Conservation (phyloP, 73 alveolate species). For the Urostyla sp. region DNA sequence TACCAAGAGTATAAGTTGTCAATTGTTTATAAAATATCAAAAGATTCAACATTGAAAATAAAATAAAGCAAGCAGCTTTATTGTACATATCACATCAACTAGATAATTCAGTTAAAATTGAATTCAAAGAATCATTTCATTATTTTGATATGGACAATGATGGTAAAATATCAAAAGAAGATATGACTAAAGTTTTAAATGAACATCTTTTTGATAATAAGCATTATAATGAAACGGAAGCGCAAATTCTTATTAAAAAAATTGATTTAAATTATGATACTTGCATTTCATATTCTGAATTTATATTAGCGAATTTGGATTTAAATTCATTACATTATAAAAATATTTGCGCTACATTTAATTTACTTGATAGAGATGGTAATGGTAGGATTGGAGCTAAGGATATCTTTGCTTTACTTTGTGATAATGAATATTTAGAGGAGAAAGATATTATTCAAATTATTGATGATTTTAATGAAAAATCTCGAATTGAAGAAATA, state of each 20-base stretch:
- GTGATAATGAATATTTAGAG: too few species aligned
- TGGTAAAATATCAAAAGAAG: slow-evolving; percentile 4
- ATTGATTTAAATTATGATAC: slow-evolving; percentile 37
- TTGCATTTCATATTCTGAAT: slow-evolving; percentile 34
- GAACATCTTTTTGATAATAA: neutral
- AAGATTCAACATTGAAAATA: too few species aligned
- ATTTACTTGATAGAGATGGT: slow-evolving; percentile 53
- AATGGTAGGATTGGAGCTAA: slow-evolving; percentile 54
- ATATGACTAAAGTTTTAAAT: neutral
- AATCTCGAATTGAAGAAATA: too few species aligned
- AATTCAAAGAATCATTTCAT: slow-evolving; percentile 24
- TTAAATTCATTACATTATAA: slow-evolving; percentile 18
- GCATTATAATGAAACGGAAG: slow-evolving; percentile 10
- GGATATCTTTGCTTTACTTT: too few species aligned
- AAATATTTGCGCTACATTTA: slow-evolving; percentile 40
- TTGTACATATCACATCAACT: too few species aligned
- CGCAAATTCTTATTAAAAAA: neutral
- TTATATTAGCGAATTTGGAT: slow-evolving; percentile 18
- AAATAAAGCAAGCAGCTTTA: too few species aligned
- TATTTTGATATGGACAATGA: slow-evolving; percentile 29
- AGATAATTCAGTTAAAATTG: too few species aligned
- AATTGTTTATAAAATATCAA: neutral
- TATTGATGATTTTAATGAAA: too few species aligned
- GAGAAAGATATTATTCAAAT: too few species aligned
- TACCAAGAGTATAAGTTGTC: neutral